These are phyloP conservation scores for Hortaea sp. DNA, from an alignment of 2,329 filamentous ascomycete genomes.

Conservation along the genomic window DNA sequence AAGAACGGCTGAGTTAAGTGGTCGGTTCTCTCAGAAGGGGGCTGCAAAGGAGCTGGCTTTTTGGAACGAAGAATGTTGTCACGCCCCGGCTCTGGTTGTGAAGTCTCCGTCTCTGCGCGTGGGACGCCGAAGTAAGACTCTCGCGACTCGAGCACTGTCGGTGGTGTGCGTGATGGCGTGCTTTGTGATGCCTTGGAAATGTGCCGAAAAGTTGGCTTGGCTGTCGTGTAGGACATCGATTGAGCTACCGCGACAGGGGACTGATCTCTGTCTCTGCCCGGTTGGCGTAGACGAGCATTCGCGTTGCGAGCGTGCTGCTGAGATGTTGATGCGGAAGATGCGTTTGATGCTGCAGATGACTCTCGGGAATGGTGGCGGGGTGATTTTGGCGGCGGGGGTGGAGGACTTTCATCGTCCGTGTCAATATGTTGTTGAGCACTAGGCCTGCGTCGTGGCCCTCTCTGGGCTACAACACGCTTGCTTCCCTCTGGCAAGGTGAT, in stretches of 20 bases:
- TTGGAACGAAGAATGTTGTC: background rate
- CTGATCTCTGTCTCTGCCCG: background rate
- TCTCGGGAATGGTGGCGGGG: constrained; percentile 6
- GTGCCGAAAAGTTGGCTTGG: constrained; percentile 3
- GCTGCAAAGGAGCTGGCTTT: constrained; percentile 1
- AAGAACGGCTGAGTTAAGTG: background rate
- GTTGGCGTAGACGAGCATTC: background rate
- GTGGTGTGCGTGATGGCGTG: background rate
- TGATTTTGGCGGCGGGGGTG: constrained; percentile 15
- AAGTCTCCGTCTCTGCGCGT: background rate
- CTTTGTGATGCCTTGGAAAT: background rate
- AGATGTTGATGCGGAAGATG: background rate
- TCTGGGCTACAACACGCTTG: background rate
- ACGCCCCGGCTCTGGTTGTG: background rate
- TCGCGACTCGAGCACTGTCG: background rate
- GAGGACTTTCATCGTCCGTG: background rate
- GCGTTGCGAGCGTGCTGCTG: background rate
- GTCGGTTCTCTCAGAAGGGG: background rate
- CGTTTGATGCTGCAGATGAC: background rate
- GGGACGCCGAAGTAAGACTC: background rate
- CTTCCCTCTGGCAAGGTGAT: background rate
- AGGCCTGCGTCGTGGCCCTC: constrained; percentile 1
- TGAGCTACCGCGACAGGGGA: constrained; percentile 4
- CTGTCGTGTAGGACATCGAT: constrained; percentile 1
- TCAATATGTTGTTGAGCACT: background rate